A percentile compares a stretch with the other conserved stretches of the same genome.
phyloP scores from a whole-genome alignment of 2,329 filamentous ascomycete genomes.

The Huntiella savannae region DNA sequence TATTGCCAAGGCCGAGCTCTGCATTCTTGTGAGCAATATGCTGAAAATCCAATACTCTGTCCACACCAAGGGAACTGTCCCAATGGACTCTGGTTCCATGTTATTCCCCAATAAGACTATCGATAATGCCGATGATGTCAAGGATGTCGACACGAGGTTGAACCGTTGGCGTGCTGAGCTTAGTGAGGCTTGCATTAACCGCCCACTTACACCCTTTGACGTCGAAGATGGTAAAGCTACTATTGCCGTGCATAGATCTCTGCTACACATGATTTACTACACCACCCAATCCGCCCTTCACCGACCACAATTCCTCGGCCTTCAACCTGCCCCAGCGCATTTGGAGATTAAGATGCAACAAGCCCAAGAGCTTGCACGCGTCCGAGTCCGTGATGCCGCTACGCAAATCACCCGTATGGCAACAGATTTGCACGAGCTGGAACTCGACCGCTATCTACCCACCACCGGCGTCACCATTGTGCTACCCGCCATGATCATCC shows the following conservation, averaged over 20 bases:
- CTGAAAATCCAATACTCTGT: slow-evolving; percentile 85
- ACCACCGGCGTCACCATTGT: slow-evolving; percentile 84
- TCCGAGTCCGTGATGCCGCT: slow-evolving; percentile 67
- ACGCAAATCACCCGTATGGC: slow-evolving; percentile 73
- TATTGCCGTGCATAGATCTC: slow-evolving; percentile 53
- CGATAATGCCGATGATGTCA: slow-evolving; percentile 64
- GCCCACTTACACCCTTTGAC: slow-evolving; percentile 33
- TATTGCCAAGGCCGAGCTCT: slow-evolving; percentile 78
- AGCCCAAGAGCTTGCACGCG: slow-evolving; percentile 49
- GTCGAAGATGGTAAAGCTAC: slow-evolving; percentile 40
- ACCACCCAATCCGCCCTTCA: slow-evolving; percentile 82
- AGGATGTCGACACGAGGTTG: slow-evolving; percentile 60
- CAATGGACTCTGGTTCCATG: slow-evolving; percentile 70
- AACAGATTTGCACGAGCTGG: slow-evolving; percentile 50
- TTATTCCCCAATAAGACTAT: slow-evolving; percentile 74
- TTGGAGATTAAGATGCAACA: slow-evolving; percentile 9
- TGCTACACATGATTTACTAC: slow-evolving; percentile 85
- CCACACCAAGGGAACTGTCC: slow-evolving; percentile 63
- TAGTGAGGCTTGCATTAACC: slow-evolving; percentile 52
- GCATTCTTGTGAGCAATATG: slow-evolving; percentile 75
- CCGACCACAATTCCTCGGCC: slow-evolving; percentile 71
- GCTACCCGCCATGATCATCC: slow-evolving; percentile 82
- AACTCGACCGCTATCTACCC: slow-evolving; percentile 62
- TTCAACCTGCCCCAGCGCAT: slow-evolving; percentile 29
- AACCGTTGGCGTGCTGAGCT: slow-evolving; percentile 58